phyloP scores from a whole-genome alignment of 805 yeast genomes.

The Barnettozyma siamensis region DNA sequence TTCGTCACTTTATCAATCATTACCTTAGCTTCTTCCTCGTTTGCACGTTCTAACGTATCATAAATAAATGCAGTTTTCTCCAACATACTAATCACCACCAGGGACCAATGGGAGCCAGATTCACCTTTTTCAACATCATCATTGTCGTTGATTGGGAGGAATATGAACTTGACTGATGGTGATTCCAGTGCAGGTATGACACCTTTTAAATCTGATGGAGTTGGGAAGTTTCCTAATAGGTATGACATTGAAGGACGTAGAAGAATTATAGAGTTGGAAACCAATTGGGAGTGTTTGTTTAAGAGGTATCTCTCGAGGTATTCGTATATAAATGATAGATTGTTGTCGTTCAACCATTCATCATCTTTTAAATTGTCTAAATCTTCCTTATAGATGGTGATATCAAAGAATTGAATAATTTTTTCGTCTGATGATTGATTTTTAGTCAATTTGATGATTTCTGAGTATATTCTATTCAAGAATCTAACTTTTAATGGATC shows the following conservation, averaged over 20 bases:
- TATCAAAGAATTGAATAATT: slow-evolving; percentile 47
- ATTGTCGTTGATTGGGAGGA: slow-evolving; percentile 64
- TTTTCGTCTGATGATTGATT: slow-evolving; percentile 16
- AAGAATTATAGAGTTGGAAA: slow-evolving; percentile 31
- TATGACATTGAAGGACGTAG: slow-evolving; percentile 61
- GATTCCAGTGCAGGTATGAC: slow-evolving; percentile 41
- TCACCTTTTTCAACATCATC: slow-evolving; percentile 53
- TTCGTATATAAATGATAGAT: slow-evolving; percentile 59
- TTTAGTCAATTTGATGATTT: slow-evolving; percentile 10
- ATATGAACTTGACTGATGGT: slow-evolving; percentile 39
- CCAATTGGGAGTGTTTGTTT: slow-evolving; percentile 19
- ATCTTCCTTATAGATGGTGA: slow-evolving; percentile 55
- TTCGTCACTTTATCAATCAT: slow-evolving; percentile 21
- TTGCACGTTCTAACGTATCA: slow-evolving; percentile 42
- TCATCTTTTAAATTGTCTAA: slow-evolving; percentile 50
- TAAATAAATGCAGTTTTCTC: slow-evolving; percentile 47
- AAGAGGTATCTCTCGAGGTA: slow-evolving; percentile 36
- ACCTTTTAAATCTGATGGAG: slow-evolving; percentile 36
- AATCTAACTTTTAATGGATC: slow-evolving; percentile 14
- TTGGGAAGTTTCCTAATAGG: slow-evolving; percentile 48
- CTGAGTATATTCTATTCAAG: slow-evolving; percentile 13
- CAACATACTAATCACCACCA: slow-evolving; percentile 45
- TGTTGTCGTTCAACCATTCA: slow-evolving; percentile 73
- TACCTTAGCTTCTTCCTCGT: slow-evolving; percentile 18
- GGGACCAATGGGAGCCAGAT: slow-evolving; percentile 76